Percentiles rank a stretch among this genome's conserved stretches.
phyloP scores from a whole-genome alignment of 768 basidiomycete species.

The Podaxis sp. region DNA sequence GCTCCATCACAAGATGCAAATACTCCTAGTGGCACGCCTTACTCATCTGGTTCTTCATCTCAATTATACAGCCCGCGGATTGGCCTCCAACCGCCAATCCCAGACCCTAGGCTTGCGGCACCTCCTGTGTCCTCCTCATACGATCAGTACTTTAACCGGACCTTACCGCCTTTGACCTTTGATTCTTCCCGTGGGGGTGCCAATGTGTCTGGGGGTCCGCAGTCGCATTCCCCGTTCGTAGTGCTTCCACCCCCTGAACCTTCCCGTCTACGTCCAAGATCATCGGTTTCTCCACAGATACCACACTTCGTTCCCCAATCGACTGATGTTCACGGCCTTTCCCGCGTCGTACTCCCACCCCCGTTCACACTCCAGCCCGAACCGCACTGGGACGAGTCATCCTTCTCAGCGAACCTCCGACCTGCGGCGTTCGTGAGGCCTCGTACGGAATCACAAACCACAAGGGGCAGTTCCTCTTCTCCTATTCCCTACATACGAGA shows the following conservation, averaged over 20 bases:
- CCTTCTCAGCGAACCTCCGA: constrained; percentile 33
- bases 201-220: constrained; percentile 5
- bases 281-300: constrained; percentile 18
- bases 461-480: constrained; percentile 24
- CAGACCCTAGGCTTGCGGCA: not conserved
- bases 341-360: constrained; percentile 34
- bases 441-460: constrained; percentile 24
- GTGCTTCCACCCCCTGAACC: constrained; percentile 28
- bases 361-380: constrained; percentile 66
- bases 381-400: constrained; percentile 57
- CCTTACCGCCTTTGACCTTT: constrained; percentile 11
- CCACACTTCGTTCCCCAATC: constrained; percentile 29
- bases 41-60: constrained; percentile 13
- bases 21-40: constrained; percentile 13
- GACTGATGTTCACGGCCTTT: constrained; percentile 24
- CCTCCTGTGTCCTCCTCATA: not conserved
- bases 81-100: constrained; percentile 2
- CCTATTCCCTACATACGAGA: constrained; percentile 18
- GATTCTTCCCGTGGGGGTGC: not conserved
- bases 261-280: constrained; percentile 12
- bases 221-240: constrained; percentile 6
- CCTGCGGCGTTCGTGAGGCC: constrained; percentile 34
- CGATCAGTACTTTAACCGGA: constrained; percentile 12
- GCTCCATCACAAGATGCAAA: constrained; percentile 4
- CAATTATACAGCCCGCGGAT: constrained; percentile 10